Evolutionary conservation across 352 stramenopile genomes (phyloP).

Genomic region (Globisporangium acanthophoron): DNA sequence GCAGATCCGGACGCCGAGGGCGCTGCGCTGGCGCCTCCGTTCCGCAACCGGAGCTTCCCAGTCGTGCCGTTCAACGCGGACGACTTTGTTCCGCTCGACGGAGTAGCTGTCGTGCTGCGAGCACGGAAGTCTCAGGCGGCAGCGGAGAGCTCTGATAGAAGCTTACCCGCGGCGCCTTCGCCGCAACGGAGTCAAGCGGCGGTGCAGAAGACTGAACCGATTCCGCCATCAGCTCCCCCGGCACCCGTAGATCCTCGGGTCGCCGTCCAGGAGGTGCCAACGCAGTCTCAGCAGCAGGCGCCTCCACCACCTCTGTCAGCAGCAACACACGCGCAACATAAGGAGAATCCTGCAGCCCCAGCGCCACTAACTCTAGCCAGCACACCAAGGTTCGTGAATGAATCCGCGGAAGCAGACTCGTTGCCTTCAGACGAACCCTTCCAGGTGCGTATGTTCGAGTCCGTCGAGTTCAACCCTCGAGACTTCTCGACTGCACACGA

Average conservation of each 20-base stretch:
- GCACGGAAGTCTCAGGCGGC: neutral
- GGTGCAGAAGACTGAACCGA: neutral
- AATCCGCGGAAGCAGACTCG: constrained; percentile 6
- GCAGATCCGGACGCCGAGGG: neutral
- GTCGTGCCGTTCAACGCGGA: neutral
- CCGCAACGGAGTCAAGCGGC: neutral
- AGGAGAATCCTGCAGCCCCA: neutral
- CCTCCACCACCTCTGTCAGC: neutral
- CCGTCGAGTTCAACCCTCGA: constrained; percentile 25
- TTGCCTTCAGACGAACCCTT: constrained; percentile 9
- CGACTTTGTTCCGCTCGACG: neutral
- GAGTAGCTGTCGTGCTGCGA: neutral
- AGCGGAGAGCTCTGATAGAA: neutral
- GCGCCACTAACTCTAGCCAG: neutral
- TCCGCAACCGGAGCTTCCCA: neutral
- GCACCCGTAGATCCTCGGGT: neutral
- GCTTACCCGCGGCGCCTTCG: neutral
- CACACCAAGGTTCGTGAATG: neutral
- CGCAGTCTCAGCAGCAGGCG: neutral
- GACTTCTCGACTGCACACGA: constrained; percentile 43
- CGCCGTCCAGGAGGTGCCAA: neutral
- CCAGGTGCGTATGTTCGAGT: constrained; percentile 35
- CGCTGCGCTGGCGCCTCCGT: neutral
- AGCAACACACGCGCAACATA: neutral
- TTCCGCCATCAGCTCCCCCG: neutral